phyloP scores from a whole-genome alignment of 176 grass and related monocot genomes.

The Thalia dealbata region DNA sequence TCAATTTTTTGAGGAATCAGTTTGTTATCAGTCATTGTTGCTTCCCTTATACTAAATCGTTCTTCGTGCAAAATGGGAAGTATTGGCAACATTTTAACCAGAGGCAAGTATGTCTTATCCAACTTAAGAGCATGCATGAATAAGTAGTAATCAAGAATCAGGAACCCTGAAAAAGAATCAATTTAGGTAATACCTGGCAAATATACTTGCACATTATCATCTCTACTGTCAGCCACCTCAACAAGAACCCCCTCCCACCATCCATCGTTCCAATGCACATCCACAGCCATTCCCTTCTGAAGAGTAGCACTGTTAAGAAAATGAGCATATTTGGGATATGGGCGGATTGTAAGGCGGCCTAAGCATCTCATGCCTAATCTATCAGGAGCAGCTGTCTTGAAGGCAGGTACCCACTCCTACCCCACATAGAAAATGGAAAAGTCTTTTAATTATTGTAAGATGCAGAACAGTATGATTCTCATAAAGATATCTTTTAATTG shows the following conservation, averaged over 20 bases:
- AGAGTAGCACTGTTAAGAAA: conserved; percentile 9
- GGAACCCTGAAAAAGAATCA: neutral
- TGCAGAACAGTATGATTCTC: neutral
- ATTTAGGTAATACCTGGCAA: conserved; percentile 27
- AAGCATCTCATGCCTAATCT: conserved; percentile 57
- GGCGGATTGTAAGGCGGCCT: conserved; percentile 52
- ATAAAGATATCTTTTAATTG: too few relatives aligned
- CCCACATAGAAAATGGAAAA: conserved; percentile 14
- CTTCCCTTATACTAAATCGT: neutral
- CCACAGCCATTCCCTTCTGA: conserved; percentile 61
- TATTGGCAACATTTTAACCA: neutral
- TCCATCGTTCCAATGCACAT: conserved; percentile 69
- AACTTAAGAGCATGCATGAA: neutral
- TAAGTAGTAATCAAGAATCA: neutral
- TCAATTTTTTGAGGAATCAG: too few relatives aligned
- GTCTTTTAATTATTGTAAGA: neutral
- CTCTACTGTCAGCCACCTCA: conserved; percentile 25
- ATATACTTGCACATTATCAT: conserved; percentile 51
- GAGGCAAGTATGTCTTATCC: neutral
- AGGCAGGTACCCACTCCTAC: conserved; percentile 64
- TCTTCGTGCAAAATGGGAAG: neutral
- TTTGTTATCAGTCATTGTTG: neutral
- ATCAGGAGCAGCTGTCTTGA: conserved; percentile 63
- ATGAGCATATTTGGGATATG: conserved; percentile 35
- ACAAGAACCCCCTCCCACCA: conserved; percentile 94